Percentiles rank a stretch among this genome's conserved stretches.
Conservation (phyloP, 345 rosid species). For the Turritis glabra region DNA sequence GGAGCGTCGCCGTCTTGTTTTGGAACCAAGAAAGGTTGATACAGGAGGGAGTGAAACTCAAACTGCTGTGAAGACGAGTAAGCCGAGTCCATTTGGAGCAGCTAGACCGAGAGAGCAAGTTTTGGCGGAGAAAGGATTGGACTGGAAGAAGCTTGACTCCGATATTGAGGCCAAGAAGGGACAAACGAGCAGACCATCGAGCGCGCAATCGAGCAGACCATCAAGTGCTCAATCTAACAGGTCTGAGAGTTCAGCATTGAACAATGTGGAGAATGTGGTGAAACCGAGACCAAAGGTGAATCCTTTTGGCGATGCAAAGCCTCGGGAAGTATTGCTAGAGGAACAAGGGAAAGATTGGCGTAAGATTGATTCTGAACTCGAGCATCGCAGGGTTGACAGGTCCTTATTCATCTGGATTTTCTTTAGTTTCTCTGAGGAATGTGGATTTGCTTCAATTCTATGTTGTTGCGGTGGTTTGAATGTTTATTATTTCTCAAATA, state of each 20-base stretch:
- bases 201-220: conserved; percentile 91
- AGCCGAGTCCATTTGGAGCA: conserved; percentile 82
- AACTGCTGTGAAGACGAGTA: conserved; percentile 51
- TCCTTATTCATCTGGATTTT: conserved; percentile 19
- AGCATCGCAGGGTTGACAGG: conserved; percentile 82
- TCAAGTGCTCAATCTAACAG: conserved; percentile 81
- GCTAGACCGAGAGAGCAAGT: conserved; percentile 96
- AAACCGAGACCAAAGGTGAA: conserved; percentile 82
- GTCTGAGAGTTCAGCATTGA: conserved; percentile 74
- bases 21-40: conserved; percentile 66
- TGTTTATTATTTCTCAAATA: not conserved
- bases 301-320: conserved; percentile 98
- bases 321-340: conserved; percentile 87
- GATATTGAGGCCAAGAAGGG: conserved; percentile 79
- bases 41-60: conserved; percentile 41
- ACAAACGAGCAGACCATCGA: conserved; percentile 73
- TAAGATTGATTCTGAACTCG: conserved; percentile 83
- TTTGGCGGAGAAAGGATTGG: conserved; percentile 90
- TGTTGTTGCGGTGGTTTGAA: not conserved
- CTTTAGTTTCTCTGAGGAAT: not conserved
- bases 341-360: conserved; percentile 94
- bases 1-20: conserved; percentile 69
- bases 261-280: conserved; percentile 56
- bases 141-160: conserved; percentile 80
- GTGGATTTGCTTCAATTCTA: not conserved